Conservation (phyloP, 257 asterid species). For the Capsicum pubescens region DNA sequence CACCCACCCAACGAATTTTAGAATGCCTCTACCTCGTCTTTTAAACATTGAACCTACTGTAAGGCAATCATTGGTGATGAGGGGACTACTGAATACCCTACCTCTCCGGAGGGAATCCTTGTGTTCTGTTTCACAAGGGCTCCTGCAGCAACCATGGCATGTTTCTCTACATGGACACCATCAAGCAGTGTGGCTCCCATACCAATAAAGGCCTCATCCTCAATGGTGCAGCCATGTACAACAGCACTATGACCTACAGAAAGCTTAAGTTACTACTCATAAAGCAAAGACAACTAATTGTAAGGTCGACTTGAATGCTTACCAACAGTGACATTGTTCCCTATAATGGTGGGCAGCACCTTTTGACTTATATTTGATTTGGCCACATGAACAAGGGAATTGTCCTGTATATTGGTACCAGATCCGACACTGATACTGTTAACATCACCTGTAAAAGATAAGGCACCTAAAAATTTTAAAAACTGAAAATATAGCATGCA, state of each 20-base stretch:
- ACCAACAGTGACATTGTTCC: constrained; percentile 81
- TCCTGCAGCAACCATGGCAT: constrained; percentile 95
- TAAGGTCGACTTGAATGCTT: constrained; percentile 35
- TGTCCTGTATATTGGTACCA: constrained; percentile 86
- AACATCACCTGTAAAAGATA: constrained; percentile 64
- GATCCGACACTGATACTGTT: constrained; percentile 71
- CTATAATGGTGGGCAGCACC: constrained; percentile 76
- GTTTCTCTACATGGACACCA: constrained; percentile 84
- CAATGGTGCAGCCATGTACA: constrained; percentile 81
- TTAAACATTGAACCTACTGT: not conserved
- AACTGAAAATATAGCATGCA: not conserved
- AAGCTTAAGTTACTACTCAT: constrained; percentile 15
- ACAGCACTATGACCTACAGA: constrained; percentile 86
- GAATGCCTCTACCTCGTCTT: not conserved
- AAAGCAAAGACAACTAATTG: not conserved
- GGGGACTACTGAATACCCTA: not conserved
- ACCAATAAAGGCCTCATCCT: constrained; percentile 90
- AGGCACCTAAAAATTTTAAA: not conserved
- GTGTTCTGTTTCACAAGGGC: constrained; percentile 85
- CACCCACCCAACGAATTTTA: not conserved
- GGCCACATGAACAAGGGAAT: constrained; percentile 84
- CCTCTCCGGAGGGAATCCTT: constrained; percentile 55
- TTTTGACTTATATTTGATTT: constrained; percentile 72
- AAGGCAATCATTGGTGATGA: not conserved
- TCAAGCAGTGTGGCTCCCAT: constrained; percentile 92